Evolutionary conservation across 768 basidiomycete genomes (phyloP), one percentile per base, ranked within the genome.

Genomic region (Suillus bovinus): DNA sequence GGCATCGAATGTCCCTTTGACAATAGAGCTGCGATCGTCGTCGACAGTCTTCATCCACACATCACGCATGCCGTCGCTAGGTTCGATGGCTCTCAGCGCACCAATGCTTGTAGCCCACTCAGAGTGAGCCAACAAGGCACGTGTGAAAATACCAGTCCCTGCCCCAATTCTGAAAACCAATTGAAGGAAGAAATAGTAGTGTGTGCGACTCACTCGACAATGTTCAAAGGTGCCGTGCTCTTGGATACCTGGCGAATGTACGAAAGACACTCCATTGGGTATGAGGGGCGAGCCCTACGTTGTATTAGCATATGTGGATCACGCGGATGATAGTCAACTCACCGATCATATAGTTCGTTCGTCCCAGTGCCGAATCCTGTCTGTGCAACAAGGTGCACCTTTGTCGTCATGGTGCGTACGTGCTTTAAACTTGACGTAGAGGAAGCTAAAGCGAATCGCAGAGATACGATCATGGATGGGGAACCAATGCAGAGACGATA

Each of bases 101-200:
- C 77, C 77, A 54, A 94, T 78, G 61, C 70, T 72, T 47, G 73
- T 70, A 20, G 82, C 68, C 83, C 83, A 87, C 42, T 79, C 81
- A 20, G 80, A 78, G 72, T 91, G 83, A 7, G 84, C 82, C 44
- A 96, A 78, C 27, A 96, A 74, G 4, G 93, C 88, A 11, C 93
- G 85, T 13, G 94, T 93, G 74, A 95, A 96, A 60, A 97, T 86
- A 16, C 94, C 94, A 2, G 93, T 95, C 29, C 94, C 94, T 6
- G 89, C 78, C 13, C 93, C 94, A 36, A 93, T 82, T 70, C 91
- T 94, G 66, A 60, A 53, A 60, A 58, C 50, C 65, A 60, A n/a
- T 38, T 22, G n/a, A 49, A 31, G 27, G 29, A 55, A 58, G 11
- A 31, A 38, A 38, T 13, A 7, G 14, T 34, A 34, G 6, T 13